Base-by-base conservation (phyloP, 768 basidiomycete genomes). In the Ramaria sp. region DNA sequence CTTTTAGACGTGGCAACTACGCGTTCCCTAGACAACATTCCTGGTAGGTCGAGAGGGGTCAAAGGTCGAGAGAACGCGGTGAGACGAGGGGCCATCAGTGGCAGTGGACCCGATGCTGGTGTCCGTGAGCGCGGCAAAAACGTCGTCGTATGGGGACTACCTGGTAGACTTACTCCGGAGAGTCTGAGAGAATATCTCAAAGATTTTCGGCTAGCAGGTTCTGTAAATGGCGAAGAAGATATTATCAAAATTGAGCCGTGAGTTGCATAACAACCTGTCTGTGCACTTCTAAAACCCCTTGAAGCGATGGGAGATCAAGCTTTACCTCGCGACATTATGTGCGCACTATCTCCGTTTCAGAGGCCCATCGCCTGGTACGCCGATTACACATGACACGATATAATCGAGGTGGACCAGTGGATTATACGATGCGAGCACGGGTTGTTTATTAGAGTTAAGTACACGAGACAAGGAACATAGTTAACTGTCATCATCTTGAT, bases 311-410 rank as follows among this genome's bases (percentile, higher is more conserved):
- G 18, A 44, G 52, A 44, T 9, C 52, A n/a, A 36, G 49, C 5
- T 48, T 55, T 4, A 60, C 57, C 7, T 58, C 61, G 22, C 57
- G 61, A 37, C 43, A 52, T 59, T 59, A 82, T 9, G 70, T 89
- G 25, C 78, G 77, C 32, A 65, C 84, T 51, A 64, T 67, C 2
- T 78, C 79, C 0, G 67, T 72, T 16, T 73, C 83, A 8, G 84
- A 89, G 61, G 88, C 88, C 1, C 78, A 85, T 60, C 78, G 77
- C 50, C 66, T 89, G 24, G 81, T 81, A 18, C 78, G 83, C 48
- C 65, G 70, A 36, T 56, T 83, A 43, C 85, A 91, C 63, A 74
- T 79, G 72, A 80, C 77, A 0, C 66, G 69, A 34, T 78, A 69
- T 56, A 65, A 66, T 8, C 68, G 70, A 66, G 16, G 47, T 48